Evolutionary conservation across 192 early-diverging fungal species (phyloP), one percentile per base, ranked within the genome.

Genomic region (Blastocladiella britannica): DNA sequence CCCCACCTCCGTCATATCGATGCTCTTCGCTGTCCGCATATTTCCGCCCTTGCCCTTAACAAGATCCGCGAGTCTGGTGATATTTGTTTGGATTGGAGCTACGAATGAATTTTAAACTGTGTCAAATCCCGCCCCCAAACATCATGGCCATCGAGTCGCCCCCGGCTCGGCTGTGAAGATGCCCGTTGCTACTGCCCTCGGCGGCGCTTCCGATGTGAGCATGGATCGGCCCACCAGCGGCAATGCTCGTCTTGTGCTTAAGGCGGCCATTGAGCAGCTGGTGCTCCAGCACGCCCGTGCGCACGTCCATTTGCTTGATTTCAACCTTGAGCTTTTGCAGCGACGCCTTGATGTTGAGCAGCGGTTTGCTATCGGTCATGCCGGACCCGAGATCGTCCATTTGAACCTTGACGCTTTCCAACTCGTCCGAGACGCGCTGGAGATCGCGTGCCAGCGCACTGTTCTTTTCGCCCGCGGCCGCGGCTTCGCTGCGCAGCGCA

Each of bases 331-430:
- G 57, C 57, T 67, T 67, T 4, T 55, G 31, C 26, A 72, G 55
- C 18, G 72, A 72, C 62, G 76, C 71, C 57, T 79, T 78, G 55
- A 79, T 79, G 24, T 63, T 54, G 12, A 73, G 57, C 55, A 79
- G 60, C 23, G 77, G 77, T 53, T 79, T 76, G n/a, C 76, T 79
- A 59, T 79, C 77, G 0, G 77, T 79, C 77, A 79, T 79, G 2
- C 77, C 76, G 55, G 63, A 79, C 27, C 77, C 77, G 55, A 79
- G 67, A 51, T 77, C 77, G 56, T 79, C 77, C 70, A 79, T 79
- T 23, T 60, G 55, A 57, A 76, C 76, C 66, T 79, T 79, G 28
- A 79, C 70, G 15, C 60, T 60, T 57, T 79, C 77, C 60, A 79
- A 55, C 53, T 79, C 71, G 53, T 79, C 77, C 4, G 72, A 73